phyloP scores from a whole-genome alignment of 2,329 filamentous ascomycete species.

The Botrytis galanthina region DNA sequence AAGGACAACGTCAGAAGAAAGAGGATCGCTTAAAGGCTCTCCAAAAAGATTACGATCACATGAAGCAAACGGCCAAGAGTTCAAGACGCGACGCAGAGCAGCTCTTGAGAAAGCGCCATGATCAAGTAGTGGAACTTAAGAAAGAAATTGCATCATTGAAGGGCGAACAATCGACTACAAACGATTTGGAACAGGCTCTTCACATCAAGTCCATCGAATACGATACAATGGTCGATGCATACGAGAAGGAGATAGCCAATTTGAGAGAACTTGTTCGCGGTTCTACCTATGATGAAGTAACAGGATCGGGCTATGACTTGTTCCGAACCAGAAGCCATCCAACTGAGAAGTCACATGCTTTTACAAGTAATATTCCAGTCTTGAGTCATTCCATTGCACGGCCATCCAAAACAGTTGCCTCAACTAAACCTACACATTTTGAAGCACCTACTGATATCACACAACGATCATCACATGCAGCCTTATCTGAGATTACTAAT shows the following conservation, averaged over 20 bases:
- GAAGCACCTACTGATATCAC: conserved; percentile 23
- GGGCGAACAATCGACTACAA: conserved; percentile 24
- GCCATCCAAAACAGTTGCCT: conserved; percentile 26
- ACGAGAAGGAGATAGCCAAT: conserved; percentile 26
- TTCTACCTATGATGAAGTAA: conserved; percentile 7
- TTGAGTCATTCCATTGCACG: conserved; percentile 26
- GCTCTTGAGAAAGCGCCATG: conserved; percentile 55
- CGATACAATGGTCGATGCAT: conserved; percentile 26
- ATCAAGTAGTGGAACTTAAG: conserved; percentile 55
- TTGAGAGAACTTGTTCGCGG: conserved; percentile 19
- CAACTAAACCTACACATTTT: conserved; percentile 20
- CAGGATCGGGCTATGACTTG: not conserved
- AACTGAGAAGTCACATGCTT: conserved; percentile 19
- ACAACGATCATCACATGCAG: conserved; percentile 25
- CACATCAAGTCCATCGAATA: conserved; percentile 27
- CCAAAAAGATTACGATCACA: conserved; percentile 52
- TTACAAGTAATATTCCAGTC: conserved; percentile 30
- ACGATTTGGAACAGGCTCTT: conserved; percentile 27
- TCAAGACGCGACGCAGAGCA: conserved; percentile 55
- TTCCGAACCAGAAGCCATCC: conserved; percentile 11
- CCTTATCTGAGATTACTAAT: conserved; percentile 36
- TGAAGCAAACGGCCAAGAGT: conserved; percentile 53
- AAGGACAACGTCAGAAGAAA: conserved; percentile 46
- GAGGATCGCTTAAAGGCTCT: conserved; percentile 51
- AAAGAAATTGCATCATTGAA: conserved; percentile 51